Conservation (phyloP, 2,329 filamentous ascomycete genomes). For the Colletotrichum cereale region DNA sequence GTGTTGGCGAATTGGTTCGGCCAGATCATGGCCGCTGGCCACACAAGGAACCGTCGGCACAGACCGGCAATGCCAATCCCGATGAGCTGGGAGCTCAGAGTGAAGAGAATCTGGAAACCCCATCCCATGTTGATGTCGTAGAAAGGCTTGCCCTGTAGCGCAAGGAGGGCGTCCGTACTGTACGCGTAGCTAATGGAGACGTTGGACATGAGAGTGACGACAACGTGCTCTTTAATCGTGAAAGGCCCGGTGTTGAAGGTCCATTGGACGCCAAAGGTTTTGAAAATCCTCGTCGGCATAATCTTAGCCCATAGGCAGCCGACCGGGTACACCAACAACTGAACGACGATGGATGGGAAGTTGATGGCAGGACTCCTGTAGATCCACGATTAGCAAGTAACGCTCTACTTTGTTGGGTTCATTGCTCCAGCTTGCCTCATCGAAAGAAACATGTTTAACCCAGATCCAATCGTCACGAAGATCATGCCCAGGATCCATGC, state of each 20-base stretch:
- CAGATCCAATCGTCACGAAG: conserved; percentile 60
- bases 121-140: conserved; percentile 64
- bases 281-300: conserved; percentile 56
- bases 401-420: background rate
- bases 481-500: conserved; percentile 59
- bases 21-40: conserved; percentile 73
- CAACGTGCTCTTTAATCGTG: conserved; percentile 62
- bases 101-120: conserved; percentile 68
- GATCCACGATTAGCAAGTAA: conserved; percentile 41
- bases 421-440: conserved; percentile 36
- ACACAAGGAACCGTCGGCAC: conserved; percentile 67
- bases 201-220: conserved; percentile 63
- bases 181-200: conserved; percentile 63
- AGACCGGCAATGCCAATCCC: conserved; percentile 72
- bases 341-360: conserved; percentile 52
- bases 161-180: conserved; percentile 55
- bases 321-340: conserved; percentile 57
- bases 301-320: conserved; percentile 58
- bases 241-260: conserved; percentile 56
- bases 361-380: conserved; percentile 45
- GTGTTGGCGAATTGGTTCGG: conserved; percentile 63
- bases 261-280: conserved; percentile 51
- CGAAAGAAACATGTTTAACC: conserved; percentile 33
- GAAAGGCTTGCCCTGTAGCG: conserved; percentile 56
- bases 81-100: conserved; percentile 69